These are phyloP conservation scores for Aspergillus cejpii DNA, from an alignment of 2,329 filamentous ascomycete species.

Conservation along the genomic window DNA sequence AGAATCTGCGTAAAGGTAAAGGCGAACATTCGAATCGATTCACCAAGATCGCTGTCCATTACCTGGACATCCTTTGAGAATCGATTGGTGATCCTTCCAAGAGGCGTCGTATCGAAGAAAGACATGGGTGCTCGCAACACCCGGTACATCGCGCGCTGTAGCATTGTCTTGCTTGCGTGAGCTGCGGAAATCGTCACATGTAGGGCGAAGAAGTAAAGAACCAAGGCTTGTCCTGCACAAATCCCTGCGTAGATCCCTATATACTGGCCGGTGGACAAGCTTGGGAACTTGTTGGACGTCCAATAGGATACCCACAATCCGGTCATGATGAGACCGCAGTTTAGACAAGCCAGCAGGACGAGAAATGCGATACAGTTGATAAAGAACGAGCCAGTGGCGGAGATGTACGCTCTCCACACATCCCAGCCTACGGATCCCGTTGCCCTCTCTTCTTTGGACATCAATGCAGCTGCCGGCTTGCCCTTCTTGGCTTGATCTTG, in stretches of 20 bases:
- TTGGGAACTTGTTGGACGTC: slow-evolving; percentile 68
- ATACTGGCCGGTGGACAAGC: slow-evolving; percentile 61
- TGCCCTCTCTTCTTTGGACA: slow-evolving; percentile 53
- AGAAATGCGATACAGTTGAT: slow-evolving; percentile 58
- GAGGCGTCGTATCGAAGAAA: slow-evolving; percentile 94
- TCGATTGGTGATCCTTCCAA: slow-evolving; percentile 91
- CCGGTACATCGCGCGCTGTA: slow-evolving; percentile 69
- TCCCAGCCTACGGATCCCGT: slow-evolving; percentile 70
- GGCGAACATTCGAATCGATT: slow-evolving; percentile 88
- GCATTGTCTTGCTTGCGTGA: slow-evolving; percentile 70
- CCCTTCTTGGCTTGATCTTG: slow-evolving; percentile 18
- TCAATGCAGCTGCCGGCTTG: slow-evolving; percentile 30
- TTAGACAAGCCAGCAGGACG: slow-evolving; percentile 61
- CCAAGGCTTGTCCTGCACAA: slow-evolving; percentile 61
- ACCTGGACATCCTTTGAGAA: slow-evolving; percentile 94
- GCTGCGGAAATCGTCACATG: slow-evolving; percentile 73
- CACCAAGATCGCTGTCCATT: slow-evolving; percentile 88
- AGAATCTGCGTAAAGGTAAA: slow-evolving; percentile 75
- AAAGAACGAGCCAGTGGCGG: slow-evolving; percentile 58
- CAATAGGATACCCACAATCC: slow-evolving; percentile 92
- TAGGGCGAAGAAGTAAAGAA: slow-evolving; percentile 77
- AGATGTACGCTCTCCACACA: slow-evolving; percentile 71
- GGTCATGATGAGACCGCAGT: slow-evolving; percentile 79
- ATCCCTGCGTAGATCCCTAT: slow-evolving; percentile 65
- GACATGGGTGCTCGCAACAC: slow-evolving; percentile 68